Percentiles rank a stretch among this genome's conserved stretches.
phyloP scores from a whole-genome alignment of 2,329 filamentous ascomycete species.

The Hypoxylon sp. region DNA sequence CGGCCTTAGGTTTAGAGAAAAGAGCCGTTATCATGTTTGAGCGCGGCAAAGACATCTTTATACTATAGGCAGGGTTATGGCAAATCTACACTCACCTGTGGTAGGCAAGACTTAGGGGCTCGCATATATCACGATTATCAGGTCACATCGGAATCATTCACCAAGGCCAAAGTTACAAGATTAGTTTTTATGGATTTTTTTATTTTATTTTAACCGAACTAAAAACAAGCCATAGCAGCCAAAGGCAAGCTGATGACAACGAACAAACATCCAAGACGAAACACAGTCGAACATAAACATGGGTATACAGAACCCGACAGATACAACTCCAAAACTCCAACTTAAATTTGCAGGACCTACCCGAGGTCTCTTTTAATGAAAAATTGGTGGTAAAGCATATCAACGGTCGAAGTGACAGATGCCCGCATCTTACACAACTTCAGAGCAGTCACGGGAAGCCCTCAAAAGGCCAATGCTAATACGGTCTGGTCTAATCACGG shows the following conservation, averaged over 20 bases:
- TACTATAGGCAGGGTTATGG: background rate
- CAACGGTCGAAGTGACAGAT: background rate
- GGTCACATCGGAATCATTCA: background rate
- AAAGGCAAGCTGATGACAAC: background rate
- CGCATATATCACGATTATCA: background rate
- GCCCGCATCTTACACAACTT: background rate
- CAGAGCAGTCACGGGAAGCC: background rate
- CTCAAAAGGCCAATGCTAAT: background rate
- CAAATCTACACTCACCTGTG: background rate
- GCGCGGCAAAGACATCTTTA: background rate
- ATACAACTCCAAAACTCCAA: background rate
- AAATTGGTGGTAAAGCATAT: background rate
- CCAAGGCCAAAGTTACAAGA: background rate
- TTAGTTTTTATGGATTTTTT: background rate
- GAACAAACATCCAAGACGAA: background rate
- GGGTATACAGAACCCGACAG: background rate
- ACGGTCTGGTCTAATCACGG: background rate
- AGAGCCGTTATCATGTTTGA: background rate
- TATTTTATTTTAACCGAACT: too few species aligned
- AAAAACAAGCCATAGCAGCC: background rate
- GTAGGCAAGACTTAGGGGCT: background rate
- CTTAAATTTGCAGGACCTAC: background rate
- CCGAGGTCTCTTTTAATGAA: background rate
- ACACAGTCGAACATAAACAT: background rate
- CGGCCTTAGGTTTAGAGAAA: background rate